phyloP scores from a whole-genome alignment of 805 yeast species.

The Pichia pseudocactophila region DNA sequence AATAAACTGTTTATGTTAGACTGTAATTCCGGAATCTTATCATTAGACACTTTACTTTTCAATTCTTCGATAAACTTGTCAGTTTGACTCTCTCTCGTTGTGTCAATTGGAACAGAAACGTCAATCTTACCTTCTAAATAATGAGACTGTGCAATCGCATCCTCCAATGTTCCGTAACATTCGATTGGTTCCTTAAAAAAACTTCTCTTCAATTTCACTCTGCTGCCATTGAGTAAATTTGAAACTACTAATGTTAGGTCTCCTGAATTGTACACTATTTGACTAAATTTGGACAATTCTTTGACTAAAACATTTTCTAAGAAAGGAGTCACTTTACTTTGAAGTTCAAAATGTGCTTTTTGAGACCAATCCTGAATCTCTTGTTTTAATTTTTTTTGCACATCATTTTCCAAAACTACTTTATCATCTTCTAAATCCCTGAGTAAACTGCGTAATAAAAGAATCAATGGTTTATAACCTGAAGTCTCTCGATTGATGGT shows the following conservation, averaged over 20 bases:
- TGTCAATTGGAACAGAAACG: conserved; percentile 13
- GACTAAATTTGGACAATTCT: conserved; percentile 23
- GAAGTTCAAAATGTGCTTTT: conserved; percentile 28
- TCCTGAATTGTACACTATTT: conserved; percentile 26
- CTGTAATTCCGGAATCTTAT: conserved; percentile 21
- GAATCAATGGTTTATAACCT: conserved; percentile 22
- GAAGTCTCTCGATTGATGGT: conserved; percentile 24
- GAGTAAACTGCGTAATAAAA: conserved; percentile 20
- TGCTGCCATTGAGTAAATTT: conserved; percentile 20
- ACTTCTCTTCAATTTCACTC: conserved; percentile 19
- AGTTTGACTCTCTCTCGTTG: background rate
- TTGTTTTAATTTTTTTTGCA: conserved; percentile 10
- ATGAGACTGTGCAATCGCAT: conserved; percentile 20
- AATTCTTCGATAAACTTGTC: background rate
- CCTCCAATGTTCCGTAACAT: conserved; percentile 25
- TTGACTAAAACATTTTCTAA: conserved; percentile 20
- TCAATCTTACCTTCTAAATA: conserved; percentile 27
- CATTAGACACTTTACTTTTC: background rate
- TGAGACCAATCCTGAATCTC: conserved; percentile 28
- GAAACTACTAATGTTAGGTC: conserved; percentile 25
- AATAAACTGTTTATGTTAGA: conserved; percentile 18
- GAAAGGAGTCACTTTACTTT: conserved; percentile 25
- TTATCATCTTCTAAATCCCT: conserved; percentile 12
- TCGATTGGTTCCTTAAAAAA: conserved; percentile 19
- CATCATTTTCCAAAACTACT: conserved; percentile 1